phyloP scores from a whole-genome alignment of 2,329 filamentous ascomycete genomes.

The Plectosphaerella sp. region DNA sequence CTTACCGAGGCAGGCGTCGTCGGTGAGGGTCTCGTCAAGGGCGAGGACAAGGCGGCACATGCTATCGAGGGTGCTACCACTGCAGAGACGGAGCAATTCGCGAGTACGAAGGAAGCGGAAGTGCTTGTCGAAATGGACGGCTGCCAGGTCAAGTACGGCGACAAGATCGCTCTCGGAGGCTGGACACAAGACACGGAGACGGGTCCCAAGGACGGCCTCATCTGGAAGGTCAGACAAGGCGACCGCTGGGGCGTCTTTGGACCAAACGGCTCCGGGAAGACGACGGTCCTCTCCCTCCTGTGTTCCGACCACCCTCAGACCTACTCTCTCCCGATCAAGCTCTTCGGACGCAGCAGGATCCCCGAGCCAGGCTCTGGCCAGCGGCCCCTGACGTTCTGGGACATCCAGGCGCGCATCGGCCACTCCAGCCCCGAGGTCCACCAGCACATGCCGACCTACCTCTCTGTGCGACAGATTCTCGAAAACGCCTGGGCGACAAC shows the following conservation, averaged over 20 bases:
- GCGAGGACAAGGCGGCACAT: conserved; percentile 14
- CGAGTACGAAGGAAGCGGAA: conserved; percentile 44
- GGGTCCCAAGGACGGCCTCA: conserved; percentile 57
- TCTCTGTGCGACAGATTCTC: conserved; percentile 69
- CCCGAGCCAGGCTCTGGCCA: conserved; percentile 63
- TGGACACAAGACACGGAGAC: conserved; percentile 61
- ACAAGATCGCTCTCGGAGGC: conserved; percentile 72
- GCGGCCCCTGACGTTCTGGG: conserved; percentile 82
- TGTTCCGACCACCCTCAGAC: conserved; percentile 95
- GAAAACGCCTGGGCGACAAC: conserved; percentile 91
- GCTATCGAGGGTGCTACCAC: conserved; percentile 1
- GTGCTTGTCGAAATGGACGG: conserved; percentile 83
- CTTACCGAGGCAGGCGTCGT: conserved; percentile 35
- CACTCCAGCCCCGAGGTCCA: conserved; percentile 94
- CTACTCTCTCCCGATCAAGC: conserved; percentile 79
- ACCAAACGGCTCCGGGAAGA: conserved; percentile 93
- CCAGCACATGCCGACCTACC: conserved; percentile 77
- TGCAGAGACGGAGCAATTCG: neutral
- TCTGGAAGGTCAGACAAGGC: conserved; percentile 79
- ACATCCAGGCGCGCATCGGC: conserved; percentile 84
- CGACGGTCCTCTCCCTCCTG: conserved; percentile 85
- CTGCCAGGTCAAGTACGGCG: conserved; percentile 75
- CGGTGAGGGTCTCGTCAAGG: conserved; percentile 28
- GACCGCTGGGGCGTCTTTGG: conserved; percentile 92
- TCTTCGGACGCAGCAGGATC: conserved; percentile 79